phyloP scores from a whole-genome alignment of 768 basidiomycete species.

The Candolleomyces eurysporus region DNA sequence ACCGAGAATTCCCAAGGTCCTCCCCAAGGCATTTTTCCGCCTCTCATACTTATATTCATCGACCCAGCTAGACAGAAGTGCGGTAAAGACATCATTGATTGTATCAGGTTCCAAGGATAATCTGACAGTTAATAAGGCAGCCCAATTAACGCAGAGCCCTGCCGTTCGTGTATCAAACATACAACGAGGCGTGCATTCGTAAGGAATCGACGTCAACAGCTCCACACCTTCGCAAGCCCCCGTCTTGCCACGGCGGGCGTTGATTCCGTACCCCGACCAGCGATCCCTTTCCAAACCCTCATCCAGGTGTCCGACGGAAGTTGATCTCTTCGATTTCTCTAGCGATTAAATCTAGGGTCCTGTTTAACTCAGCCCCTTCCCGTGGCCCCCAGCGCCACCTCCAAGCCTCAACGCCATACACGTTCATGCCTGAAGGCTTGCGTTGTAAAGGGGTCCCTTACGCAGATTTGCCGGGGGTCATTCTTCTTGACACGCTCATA shows the following conservation, averaged over 20 bases:
- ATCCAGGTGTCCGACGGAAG: not conserved
- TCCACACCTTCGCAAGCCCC: constrained; percentile 3
- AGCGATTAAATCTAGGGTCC: not conserved
- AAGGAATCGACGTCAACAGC: constrained; percentile 11
- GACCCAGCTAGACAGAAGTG: too few relatives aligned
- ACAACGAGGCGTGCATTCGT: constrained; percentile 11
- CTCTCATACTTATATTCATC: too few relatives aligned
- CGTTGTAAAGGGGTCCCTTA: not conserved
- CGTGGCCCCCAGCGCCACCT: not conserved
- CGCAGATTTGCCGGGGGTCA: constrained; percentile 1
- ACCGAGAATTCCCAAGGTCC: not conserved
- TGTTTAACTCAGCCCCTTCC: not conserved
- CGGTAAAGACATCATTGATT: not conserved
- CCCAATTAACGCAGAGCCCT: not conserved
- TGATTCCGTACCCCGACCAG: too few relatives aligned
- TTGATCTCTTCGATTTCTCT: not conserved
- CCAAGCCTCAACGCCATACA: constrained; percentile 3
- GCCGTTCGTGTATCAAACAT: not conserved
- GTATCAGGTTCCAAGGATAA: not conserved
- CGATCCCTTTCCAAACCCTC: not conserved
- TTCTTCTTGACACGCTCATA: constrained; percentile 2
- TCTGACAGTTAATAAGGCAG: not conserved
- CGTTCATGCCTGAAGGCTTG: constrained; percentile 17
- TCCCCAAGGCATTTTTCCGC: not conserved
- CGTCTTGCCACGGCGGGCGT: not conserved